Conservation (phyloP, 2,329 filamentous ascomycete genomes). For the Corniculantispora saksenae region DNA sequence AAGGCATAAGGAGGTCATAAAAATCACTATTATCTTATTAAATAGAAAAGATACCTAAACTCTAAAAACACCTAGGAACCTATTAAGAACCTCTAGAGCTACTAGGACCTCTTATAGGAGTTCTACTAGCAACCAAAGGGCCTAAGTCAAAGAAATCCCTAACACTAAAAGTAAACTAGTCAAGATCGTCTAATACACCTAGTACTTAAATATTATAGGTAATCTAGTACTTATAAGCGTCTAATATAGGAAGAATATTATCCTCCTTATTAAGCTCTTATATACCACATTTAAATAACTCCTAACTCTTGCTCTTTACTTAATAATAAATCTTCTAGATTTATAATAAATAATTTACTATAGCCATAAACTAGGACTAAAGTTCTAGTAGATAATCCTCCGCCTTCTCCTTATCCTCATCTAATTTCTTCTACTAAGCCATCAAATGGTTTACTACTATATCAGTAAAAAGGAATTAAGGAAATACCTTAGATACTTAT, state of each 20-base stretch:
- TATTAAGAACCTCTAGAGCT: not conserved
- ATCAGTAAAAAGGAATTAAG: no score
- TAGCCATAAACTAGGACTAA: no score
- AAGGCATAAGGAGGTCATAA: not conserved
- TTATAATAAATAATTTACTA: no score
- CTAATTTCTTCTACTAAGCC: no score
- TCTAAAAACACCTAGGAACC: not conserved
- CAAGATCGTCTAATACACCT: no score
- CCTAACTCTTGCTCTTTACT: not conserved
- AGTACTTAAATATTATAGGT: not conserved
- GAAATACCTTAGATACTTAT: no score
- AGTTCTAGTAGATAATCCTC: no score
- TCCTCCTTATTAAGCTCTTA: not conserved
- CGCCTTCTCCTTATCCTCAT: no score
- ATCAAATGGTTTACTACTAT: no score
- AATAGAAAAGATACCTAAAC: not conserved
- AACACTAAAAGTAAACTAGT: not conserved
- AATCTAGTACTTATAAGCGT: not conserved
- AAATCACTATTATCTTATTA: not conserved
- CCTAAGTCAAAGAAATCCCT: not conserved
- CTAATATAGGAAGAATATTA: not conserved
- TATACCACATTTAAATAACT: not conserved
- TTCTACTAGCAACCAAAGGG: not conserved
- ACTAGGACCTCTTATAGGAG: no score
- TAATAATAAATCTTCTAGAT: no score